Conservation (phyloP, 2,329 filamentous ascomycete species). For the Ceratocystis diversiconidia region DNA sequence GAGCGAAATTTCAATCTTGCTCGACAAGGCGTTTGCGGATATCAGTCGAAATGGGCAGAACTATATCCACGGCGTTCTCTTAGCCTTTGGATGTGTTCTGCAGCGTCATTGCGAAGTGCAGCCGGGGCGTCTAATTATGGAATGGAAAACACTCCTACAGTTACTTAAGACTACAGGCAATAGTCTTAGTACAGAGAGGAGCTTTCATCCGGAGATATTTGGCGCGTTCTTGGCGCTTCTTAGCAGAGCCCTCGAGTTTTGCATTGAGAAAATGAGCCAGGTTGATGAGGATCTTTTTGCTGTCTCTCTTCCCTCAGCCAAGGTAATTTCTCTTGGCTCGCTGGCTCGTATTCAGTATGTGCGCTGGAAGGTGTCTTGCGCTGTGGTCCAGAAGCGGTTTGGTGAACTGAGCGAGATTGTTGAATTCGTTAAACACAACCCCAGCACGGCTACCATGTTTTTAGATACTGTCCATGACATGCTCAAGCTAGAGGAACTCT, state of each 20-base stretch:
- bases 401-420: background rate
- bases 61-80: constrained; percentile 42
- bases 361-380: constrained; percentile 11
- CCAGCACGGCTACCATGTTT: constrained; percentile 13
- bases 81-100: constrained; percentile 42
- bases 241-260: constrained; percentile 15
- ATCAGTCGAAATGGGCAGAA: constrained; percentile 31
- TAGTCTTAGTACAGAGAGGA: background rate
- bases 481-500: constrained; percentile 8
- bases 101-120: constrained; percentile 38
- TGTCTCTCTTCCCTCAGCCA: constrained; percentile 9
- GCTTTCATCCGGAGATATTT: constrained; percentile 24
- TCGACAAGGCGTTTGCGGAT: constrained; percentile 24
- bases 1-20: constrained; percentile 22
- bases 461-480: constrained; percentile 12
- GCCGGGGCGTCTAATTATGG: constrained; percentile 26
- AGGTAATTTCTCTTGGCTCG: constrained; percentile 7
- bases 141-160: constrained; percentile 9
- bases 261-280: background rate
- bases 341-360: constrained; percentile 16
- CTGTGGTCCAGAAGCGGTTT: constrained; percentile 8
- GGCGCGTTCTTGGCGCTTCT: constrained; percentile 6
- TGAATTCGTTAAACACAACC: constrained; percentile 5
- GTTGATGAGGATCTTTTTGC: constrained; percentile 1
- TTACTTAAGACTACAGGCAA: constrained; percentile 11